Conservation (phyloP, 306 rosid genomes). For the Rubus idaeus region DNA sequence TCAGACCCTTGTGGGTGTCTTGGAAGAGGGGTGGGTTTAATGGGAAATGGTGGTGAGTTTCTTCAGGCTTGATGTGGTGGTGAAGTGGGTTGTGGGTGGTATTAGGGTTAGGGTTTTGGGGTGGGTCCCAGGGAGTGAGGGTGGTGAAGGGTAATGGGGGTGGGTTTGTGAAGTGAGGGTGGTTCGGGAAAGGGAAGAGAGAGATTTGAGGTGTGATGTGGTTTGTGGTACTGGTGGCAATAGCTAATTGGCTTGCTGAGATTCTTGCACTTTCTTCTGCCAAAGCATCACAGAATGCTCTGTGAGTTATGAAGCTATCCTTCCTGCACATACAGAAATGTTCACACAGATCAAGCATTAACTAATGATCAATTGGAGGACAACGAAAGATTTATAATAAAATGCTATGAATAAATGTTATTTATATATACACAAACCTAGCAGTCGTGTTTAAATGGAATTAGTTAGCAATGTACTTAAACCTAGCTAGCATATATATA, state of each 20-base stretch:
- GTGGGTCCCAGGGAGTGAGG: conserved; percentile 53
- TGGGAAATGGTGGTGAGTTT: conserved; percentile 36
- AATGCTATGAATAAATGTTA: no score
- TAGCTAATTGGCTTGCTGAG: conserved; percentile 47
- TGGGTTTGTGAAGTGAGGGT: conserved; percentile 26
- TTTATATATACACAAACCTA: no score
- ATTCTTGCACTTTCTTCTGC: conserved; percentile 93
- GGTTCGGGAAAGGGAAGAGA: conserved; percentile 57
- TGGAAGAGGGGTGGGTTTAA: conserved; percentile 31
- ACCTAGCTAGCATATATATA: no score
- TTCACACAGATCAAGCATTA: neutral
- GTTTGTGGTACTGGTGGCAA: conserved; percentile 22
- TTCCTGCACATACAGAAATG: conserved; percentile 48
- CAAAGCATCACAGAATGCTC: conserved; percentile 95
- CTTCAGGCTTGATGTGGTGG: conserved; percentile 51
- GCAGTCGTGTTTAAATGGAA: no score
- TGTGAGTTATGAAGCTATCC: conserved; percentile 92
- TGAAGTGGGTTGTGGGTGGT: conserved; percentile 21
- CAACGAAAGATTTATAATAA: no score
- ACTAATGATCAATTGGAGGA: neutral
- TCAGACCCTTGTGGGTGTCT: conserved; percentile 23
- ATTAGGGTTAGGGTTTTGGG: conserved; percentile 83
- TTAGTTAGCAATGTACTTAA: no score
- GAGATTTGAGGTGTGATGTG: conserved; percentile 23
- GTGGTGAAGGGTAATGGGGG: conserved; percentile 26